These are phyloP conservation scores for Arthroderma sp. DNA, from an alignment of 2,329 filamentous ascomycete genomes.

Conservation along the genomic window DNA sequence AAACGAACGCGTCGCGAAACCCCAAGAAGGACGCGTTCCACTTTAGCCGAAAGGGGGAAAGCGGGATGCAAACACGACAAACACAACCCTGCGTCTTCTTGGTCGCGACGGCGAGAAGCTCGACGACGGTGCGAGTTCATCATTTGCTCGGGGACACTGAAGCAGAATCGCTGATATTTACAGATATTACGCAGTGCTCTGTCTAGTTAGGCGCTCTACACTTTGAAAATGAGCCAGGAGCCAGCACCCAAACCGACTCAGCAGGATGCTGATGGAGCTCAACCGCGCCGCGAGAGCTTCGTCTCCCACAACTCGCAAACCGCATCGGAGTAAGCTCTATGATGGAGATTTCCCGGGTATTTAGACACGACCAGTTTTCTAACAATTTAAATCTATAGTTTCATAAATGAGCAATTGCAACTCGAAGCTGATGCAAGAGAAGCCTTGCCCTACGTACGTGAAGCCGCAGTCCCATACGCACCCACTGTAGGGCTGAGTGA, in stretches of 20 bases:
- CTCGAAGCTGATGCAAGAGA: conserved; percentile 93
- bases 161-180: no score
- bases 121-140: no score
- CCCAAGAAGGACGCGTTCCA: conserved; percentile 14
- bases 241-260: no score
- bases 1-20: conserved; percentile 11
- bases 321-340: conserved; percentile 47
- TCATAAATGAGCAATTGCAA: conserved; percentile 75
- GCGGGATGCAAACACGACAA: conserved; percentile 17
- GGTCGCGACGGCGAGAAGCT: no score
- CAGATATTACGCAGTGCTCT: no score
- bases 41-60: conserved; percentile 23
- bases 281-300: conserved; percentile 24
- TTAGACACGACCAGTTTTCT: neutral
- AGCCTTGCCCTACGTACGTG: conserved; percentile 72
- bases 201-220: no score
- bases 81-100: conserved; percentile 6
- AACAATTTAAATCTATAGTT: conserved; percentile 37
- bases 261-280: conserved; percentile 4
- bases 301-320: conserved; percentile 54
- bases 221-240: no score
- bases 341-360: neutral
- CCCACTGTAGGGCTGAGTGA: conserved; percentile 9
- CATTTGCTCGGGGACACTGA: no score
- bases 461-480: conserved; percentile 14